Percentiles rank a stretch among this genome's conserved stretches.
phyloP scores from a whole-genome alignment of 805 yeast genomes.

The Candida dendrica region DNA sequence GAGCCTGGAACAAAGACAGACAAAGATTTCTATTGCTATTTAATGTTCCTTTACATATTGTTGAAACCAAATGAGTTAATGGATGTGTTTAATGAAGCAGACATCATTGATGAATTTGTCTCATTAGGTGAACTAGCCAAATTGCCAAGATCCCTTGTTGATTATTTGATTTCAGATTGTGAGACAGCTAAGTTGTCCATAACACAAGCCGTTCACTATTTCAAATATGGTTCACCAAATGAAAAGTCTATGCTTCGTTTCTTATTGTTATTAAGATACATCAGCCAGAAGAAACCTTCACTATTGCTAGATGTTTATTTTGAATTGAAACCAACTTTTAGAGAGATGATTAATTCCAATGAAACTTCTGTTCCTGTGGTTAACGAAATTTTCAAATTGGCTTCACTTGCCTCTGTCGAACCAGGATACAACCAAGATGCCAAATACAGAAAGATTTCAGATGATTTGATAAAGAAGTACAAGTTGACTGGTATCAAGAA shows the following conservation, averaged over 20 bases:
- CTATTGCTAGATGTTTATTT: constrained; percentile 25
- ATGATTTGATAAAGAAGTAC: constrained; percentile 6
- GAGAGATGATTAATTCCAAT: constrained; percentile 13
- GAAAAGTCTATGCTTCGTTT: constrained; percentile 28
- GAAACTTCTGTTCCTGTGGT: constrained; percentile 17
- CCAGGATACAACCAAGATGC: constrained; percentile 14
- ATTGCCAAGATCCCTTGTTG: constrained; percentile 30
- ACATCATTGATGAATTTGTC: constrained; percentile 25
- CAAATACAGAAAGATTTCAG: background rate
- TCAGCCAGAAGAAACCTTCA: constrained; percentile 25
- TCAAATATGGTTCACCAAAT: constrained; percentile 25
- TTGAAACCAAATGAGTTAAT: constrained; percentile 30
- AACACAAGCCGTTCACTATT: constrained; percentile 26
- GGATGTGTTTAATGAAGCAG: constrained; percentile 25
- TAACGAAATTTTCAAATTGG: constrained; percentile 23
- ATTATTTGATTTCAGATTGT: constrained; percentile 24
- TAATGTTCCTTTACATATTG: constrained; percentile 28
- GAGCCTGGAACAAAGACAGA: constrained; percentile 7
- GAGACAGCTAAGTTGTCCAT: constrained; percentile 25
- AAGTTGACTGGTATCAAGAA: constrained; percentile 6
- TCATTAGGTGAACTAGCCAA: constrained; percentile 24
- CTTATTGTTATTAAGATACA: constrained; percentile 23
- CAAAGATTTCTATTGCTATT: constrained; percentile 15
- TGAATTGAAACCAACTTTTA: constrained; percentile 23
- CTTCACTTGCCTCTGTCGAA: constrained; percentile 22